Conservation (phyloP, 2,329 filamentous ascomycete species). For the Fusarium drepaniforme region DNA sequence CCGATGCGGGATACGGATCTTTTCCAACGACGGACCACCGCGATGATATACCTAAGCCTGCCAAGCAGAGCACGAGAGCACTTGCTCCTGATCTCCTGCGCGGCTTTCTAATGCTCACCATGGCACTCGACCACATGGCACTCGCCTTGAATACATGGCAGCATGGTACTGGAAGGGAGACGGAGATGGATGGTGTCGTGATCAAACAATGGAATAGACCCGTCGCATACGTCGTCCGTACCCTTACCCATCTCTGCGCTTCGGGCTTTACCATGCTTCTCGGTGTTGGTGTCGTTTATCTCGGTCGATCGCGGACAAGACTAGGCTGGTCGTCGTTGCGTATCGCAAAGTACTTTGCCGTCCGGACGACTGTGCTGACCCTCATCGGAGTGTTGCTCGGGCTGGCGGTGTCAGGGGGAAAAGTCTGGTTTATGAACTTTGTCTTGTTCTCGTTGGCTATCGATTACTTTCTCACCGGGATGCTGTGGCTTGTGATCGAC, state of each 20-base stretch:
- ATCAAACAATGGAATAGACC: conserved; percentile 54
- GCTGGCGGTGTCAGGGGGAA: conserved; percentile 47
- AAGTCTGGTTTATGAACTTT: conserved; percentile 57
- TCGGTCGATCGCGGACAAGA: conserved; percentile 55
- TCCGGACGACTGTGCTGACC: conserved; percentile 53
- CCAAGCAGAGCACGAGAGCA: conserved; percentile 46
- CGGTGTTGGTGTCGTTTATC: conserved; percentile 59
- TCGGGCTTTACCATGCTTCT: conserved; percentile 60
- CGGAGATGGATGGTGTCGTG: conserved; percentile 51
- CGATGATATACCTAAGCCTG: conserved; percentile 22
- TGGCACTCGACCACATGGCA: conserved; percentile 59
- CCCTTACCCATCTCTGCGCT: conserved; percentile 59
- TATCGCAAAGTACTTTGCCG: conserved; percentile 54
- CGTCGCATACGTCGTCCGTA: conserved; percentile 54
- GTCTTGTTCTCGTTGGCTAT: conserved; percentile 59
- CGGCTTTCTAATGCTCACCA: conserved; percentile 58
- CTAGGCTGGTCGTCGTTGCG: conserved; percentile 53
- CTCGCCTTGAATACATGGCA: conserved; percentile 55
- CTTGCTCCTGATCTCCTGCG: conserved; percentile 59
- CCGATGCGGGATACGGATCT: conserved; percentile 16
- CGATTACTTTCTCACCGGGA: conserved; percentile 58
- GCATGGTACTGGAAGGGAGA: conserved; percentile 53
- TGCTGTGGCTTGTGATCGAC: conserved; percentile 54
- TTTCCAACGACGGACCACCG: conserved; percentile 7
- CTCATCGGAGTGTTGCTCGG: conserved; percentile 50